Percentiles rank a stretch among this genome's conserved stretches.
phyloP scores from a whole-genome alignment of 169 alveolate genomes.

The Plasmodium vinckei region DNA sequence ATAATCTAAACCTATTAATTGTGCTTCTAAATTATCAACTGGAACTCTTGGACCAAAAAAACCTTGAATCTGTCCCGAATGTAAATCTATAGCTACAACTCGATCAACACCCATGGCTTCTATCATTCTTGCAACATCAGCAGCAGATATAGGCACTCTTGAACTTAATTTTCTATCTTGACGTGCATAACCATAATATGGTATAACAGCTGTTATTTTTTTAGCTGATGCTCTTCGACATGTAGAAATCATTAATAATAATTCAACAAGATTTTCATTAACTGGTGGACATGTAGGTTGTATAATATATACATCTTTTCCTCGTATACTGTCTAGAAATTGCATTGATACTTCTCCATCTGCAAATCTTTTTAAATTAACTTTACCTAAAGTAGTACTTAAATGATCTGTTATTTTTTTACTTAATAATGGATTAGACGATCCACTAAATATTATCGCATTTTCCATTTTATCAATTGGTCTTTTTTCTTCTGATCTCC shows the following conservation, averaged over 20 bases:
- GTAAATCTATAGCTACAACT: constrained; percentile 95
- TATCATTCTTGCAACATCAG: constrained; percentile 94
- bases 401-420: constrained; percentile 79
- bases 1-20: constrained; percentile 90
- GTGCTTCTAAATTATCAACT: constrained; percentile 93
- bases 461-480: constrained; percentile 77
- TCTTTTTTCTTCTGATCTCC: constrained; percentile 78
- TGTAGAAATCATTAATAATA: constrained; percentile 95
- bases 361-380: constrained; percentile 89
- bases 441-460: constrained; percentile 78
- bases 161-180: constrained; percentile 91
- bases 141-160: constrained; percentile 95
- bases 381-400: constrained; percentile 85
- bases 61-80: constrained; percentile 94
- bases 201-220: constrained; percentile 95
- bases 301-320: constrained; percentile 94
- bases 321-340: constrained; percentile 92
- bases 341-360: constrained; percentile 96
- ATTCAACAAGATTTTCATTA: constrained; percentile 95
- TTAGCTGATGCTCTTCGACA: constrained; percentile 96
- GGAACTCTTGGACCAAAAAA: constrained; percentile 96
- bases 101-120: constrained; percentile 97
- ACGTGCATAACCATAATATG: constrained; percentile 98
- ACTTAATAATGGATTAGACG: constrained; percentile 76
- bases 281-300: constrained; percentile 98